Conservation (phyloP, 2,329 filamentous ascomycete genomes). For the Phaeosphaeriaceae sp. region DNA sequence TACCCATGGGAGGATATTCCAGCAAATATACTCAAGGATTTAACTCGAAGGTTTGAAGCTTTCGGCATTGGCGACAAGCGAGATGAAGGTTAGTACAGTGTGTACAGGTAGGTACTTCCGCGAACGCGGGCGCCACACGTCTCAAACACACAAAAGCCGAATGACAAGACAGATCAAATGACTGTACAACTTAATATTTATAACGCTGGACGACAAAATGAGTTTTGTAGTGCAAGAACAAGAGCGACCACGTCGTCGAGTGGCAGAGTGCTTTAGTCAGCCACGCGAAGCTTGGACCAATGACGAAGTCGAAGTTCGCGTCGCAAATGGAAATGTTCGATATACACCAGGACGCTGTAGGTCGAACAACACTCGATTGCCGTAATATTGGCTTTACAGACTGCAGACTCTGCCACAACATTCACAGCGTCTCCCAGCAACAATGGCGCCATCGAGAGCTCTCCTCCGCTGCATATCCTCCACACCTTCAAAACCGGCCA, state of each 20-base stretch:
- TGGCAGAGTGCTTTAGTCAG: conserved; percentile 1
- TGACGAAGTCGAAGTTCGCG: conserved; percentile 37
- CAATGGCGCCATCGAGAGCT: conserved; percentile 47
- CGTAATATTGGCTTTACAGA: background rate
- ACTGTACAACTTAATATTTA: background rate
- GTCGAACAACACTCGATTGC: too few relatives aligned
- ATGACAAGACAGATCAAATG: too few relatives aligned
- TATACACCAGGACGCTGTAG: conserved; percentile 7
- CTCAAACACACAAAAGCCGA: background rate
- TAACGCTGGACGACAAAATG: too few relatives aligned
- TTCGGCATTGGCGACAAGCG: background rate
- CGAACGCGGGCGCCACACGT: background rate
- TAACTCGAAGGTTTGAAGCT: background rate
- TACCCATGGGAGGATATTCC: background rate
- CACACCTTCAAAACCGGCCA: conserved; percentile 21
- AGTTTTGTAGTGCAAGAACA: background rate
- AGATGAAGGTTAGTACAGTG: background rate
- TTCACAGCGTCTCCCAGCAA: background rate
- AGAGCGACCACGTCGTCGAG: background rate
- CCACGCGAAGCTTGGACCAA: conserved; percentile 30
- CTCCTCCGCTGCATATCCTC: conserved; percentile 30
- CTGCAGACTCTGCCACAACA: background rate
- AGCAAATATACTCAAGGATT: background rate
- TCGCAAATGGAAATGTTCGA: conserved; percentile 11
- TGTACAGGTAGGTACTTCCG: background rate